phyloP scores from a whole-genome alignment of 2,329 filamentous ascomycete genomes.

The Dryadomyces quercus-mongolicae region DNA sequence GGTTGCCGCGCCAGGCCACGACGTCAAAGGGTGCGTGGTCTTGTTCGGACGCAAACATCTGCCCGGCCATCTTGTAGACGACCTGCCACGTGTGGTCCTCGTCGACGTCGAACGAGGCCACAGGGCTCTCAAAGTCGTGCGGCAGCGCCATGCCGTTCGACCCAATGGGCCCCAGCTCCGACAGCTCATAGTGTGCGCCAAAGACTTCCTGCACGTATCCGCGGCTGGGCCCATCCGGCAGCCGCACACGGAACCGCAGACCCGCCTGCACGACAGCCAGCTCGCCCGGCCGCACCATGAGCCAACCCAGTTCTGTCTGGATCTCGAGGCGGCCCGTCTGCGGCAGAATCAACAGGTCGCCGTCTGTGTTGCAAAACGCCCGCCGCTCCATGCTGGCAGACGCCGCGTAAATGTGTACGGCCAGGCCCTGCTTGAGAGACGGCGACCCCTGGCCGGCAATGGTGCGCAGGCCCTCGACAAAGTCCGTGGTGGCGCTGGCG shows the following conservation, averaged over 20 bases:
- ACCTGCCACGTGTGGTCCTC: constrained; percentile 27
- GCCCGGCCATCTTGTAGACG: constrained; percentile 49
- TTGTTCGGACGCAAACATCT: constrained; percentile 48
- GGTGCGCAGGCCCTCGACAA: constrained; percentile 33
- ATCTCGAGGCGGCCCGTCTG: constrained; percentile 55
- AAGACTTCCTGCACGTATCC: constrained; percentile 59
- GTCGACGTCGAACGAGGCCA: constrained; percentile 47
- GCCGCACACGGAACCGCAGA: constrained; percentile 47
- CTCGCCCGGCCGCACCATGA: constrained; percentile 50
- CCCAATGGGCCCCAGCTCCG: constrained; percentile 54
- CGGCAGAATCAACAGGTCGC: constrained; percentile 53
- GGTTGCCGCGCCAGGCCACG: constrained; percentile 59
- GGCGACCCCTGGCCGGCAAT: constrained; percentile 37
- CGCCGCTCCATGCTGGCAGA: constrained; percentile 32
- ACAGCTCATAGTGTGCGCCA: constrained; percentile 51
- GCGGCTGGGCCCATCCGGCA: constrained; percentile 22
- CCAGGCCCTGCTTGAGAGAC: constrained; percentile 33
- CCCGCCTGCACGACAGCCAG: constrained; percentile 54
- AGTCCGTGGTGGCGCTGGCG: constrained; percentile 21
- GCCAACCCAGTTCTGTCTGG: constrained; percentile 52
- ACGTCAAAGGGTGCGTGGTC: constrained; percentile 56
- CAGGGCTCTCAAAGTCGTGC: constrained; percentile 52
- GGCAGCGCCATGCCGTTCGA: constrained; percentile 54
- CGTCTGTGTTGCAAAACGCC: constrained; percentile 46
- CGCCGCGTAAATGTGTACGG: constrained; percentile 34